Conservation (phyloP, 768 basidiomycete genomes). For the Calocybe gangraenosa region DNA sequence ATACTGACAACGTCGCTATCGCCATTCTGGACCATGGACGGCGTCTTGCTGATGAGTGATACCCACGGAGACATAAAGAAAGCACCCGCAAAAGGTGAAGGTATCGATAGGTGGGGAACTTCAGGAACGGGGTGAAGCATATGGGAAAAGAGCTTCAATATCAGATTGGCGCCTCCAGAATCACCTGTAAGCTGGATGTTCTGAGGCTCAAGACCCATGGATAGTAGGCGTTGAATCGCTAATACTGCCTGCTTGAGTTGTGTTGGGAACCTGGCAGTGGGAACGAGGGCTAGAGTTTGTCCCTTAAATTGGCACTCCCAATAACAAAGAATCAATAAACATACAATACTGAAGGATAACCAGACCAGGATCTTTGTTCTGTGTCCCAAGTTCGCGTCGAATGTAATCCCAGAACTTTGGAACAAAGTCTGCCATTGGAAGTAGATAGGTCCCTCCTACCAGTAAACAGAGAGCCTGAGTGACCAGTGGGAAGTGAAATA, state of each 20-base stretch:
- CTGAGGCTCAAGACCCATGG: slow-evolving; percentile 19
- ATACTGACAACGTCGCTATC: slow-evolving; percentile 16
- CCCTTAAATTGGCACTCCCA: too few relatives aligned
- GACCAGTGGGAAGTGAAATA: not conserved
- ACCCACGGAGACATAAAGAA: slow-evolving; percentile 31
- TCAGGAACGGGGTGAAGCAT: slow-evolving; percentile 23
- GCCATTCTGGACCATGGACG: slow-evolving; percentile 11
- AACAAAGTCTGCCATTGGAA: slow-evolving; percentile 18
- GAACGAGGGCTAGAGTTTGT: slow-evolving; percentile 18
- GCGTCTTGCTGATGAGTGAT: slow-evolving; percentile 11
- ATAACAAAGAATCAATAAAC: not conserved
- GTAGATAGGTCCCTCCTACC: slow-evolving; percentile 25
- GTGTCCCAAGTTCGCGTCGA: slow-evolving; percentile 8
- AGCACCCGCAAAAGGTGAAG: slow-evolving; percentile 18
- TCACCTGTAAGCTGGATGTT: slow-evolving; percentile 27
- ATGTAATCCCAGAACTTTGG: slow-evolving; percentile 23
- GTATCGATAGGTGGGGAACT: slow-evolving; percentile 13
- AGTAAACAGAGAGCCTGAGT: not conserved
- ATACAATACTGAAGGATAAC: slow-evolving; percentile 22
- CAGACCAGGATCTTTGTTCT: slow-evolving; percentile 14
- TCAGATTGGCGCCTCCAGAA: slow-evolving; percentile 29
- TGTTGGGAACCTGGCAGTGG: slow-evolving; percentile 23
- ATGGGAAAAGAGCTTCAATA: slow-evolving; percentile 23
- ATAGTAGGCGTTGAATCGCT: slow-evolving; percentile 23
- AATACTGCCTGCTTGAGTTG: slow-evolving; percentile 21